Base-by-base conservation (phyloP, 768 basidiomycete genomes). In the Suillus ampliporus region DNA sequence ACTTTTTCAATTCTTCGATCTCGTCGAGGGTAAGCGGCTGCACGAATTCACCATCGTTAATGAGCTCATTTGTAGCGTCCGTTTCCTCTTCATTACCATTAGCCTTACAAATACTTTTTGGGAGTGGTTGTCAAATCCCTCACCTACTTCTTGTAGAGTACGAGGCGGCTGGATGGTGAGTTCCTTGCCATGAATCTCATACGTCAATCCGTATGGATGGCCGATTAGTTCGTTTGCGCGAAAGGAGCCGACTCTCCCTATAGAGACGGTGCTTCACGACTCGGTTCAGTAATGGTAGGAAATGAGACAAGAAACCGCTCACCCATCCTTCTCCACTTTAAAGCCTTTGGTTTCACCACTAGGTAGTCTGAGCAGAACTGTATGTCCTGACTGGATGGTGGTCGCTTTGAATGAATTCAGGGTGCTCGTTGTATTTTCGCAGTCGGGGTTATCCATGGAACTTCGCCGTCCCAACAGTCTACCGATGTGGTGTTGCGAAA, bases 31-130 rank as follows among this genome's bases (percentile, higher is more conserved):
- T 92, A 62, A 98, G 77, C 34, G 93, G 90, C 67, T 97, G 94
- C 1, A 95, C 90, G 58, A 87, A 86, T 69, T 88, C 84, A 3
- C 89, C 91, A 64, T 97, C 95, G 68, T 92, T 91, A 26, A 99
- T 99, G 4, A 95, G 83, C 71, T 99, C 95, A 69, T 99, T 99
- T 4, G 95, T 99, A 2, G 96, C 97, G 57, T 92, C 91, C 14
- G 96, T 98, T 70, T 98, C 97, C 87, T 96, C 97, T 97, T 68
- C 19, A 19, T 74, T 11, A 64, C 43, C 23, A 31, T 11, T 9
- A 59, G 34, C 54, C 54, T 8, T 54, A 50, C 52, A 53, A 4
- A 28, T 37, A 46, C 54, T 63, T 37, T 48, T 10, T 23, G 54
- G 41, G 17, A 28, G 17, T 19, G 47, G 57, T 37, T 47, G 26